These are phyloP conservation scores for Globisporangium apiculatum DNA, from an alignment of 352 stramenopile species.

Conservation along the genomic window DNA sequence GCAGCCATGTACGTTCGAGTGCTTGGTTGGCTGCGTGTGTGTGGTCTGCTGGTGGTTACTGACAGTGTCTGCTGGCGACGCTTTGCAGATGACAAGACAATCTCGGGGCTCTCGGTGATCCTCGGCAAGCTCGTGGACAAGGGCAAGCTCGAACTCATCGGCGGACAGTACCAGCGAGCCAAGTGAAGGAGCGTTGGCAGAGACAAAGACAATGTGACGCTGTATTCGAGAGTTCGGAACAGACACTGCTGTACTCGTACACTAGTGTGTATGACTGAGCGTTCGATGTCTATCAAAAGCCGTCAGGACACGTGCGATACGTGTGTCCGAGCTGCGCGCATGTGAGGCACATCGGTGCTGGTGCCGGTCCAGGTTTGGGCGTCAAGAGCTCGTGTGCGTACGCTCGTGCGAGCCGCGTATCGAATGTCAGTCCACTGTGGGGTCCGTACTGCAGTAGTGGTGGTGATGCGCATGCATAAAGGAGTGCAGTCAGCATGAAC, in stretches of 20 bases:
- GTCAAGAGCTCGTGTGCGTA: neutral
- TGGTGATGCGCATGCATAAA: no score
- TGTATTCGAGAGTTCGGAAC: neutral
- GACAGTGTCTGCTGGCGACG: neutral
- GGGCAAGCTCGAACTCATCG: conserved; percentile 60
- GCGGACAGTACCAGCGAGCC: conserved; percentile 51
- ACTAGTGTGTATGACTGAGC: neutral
- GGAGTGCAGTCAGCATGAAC: no score
- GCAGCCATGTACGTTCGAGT: conserved; percentile 53
- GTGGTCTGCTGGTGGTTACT: neutral
- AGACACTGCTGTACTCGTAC: no score
- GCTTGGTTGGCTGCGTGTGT: neutral
- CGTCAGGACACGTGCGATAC: neutral
- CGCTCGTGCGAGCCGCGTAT: neutral
- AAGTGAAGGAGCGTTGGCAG: conserved; percentile 4
- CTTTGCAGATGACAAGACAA: conserved; percentile 72
- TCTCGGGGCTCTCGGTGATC: conserved; percentile 64
- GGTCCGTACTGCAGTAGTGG: neutral
- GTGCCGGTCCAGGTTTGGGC: neutral
- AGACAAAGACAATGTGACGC: neutral
- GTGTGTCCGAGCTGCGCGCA: neutral
- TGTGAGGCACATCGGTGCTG: neutral
- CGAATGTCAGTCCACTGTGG: neutral
- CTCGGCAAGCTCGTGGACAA: conserved; percentile 62
- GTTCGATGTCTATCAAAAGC: neutral